Evolutionary conservation across 1,284 basidiomycete genomes (phyloP).

Genomic region (Marasmius sp.): DNA sequence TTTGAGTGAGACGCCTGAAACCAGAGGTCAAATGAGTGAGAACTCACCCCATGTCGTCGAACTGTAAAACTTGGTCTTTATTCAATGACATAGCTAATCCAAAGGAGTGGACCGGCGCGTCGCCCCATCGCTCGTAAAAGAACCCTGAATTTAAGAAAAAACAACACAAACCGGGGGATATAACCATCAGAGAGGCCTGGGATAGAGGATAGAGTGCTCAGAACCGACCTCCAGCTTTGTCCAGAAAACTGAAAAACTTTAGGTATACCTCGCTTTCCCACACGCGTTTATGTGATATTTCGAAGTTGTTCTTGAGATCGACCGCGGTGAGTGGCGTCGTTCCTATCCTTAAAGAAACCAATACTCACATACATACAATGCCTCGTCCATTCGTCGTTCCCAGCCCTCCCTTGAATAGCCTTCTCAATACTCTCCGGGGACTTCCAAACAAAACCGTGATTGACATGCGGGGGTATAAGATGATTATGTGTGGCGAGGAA

Average conservation of each 20-base stretch:
- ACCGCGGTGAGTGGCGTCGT: background rate
- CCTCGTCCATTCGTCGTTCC: constrained; percentile 24
- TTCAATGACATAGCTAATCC: constrained; percentile 26
- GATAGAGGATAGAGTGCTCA: too few species aligned
- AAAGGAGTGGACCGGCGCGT: constrained; percentile 27
- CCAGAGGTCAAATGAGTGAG: background rate
- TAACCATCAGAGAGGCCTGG: too few species aligned
- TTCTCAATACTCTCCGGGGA: constrained; percentile 16
- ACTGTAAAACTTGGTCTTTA: constrained; percentile 27
- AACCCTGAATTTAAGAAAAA: constrained; percentile 14
- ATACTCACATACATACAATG: constrained; percentile 28
- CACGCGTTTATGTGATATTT: constrained; percentile 26
- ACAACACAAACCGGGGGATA: too few species aligned
- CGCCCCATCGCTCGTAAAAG: constrained; percentile 30
- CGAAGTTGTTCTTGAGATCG: constrained; percentile 24
- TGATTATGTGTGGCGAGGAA: constrained; percentile 18
- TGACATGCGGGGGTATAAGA: constrained; percentile 20
- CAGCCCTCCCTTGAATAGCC: constrained; percentile 23
- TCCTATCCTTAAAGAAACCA: background rate
- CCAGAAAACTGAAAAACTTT: constrained; percentile 25
- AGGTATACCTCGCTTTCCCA: constrained; percentile 26
- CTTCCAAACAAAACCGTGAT: constrained; percentile 25
- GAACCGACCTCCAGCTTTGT: constrained; percentile 16
- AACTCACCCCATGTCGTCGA: constrained; percentile 24
- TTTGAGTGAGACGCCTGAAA: background rate